These are phyloP conservation scores for Dunaliella primolecta DNA, from an alignment of 139 green algal genomes.

Conservation along the genomic window DNA sequence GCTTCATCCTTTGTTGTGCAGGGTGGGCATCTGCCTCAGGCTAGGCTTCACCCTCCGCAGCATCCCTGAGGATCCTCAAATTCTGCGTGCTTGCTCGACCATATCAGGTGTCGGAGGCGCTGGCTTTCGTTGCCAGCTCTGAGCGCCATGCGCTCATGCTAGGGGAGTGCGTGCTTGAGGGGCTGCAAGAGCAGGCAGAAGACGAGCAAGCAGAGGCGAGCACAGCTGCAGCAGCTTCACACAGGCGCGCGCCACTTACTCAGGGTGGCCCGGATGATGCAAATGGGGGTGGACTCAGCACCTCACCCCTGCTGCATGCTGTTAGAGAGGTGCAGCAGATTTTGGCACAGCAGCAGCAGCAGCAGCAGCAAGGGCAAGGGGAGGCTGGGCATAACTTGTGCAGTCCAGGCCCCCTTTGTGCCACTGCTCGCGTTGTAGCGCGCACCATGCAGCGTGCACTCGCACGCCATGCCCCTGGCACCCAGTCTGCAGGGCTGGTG, in stretches of 20 bases:
- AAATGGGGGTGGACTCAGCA: neutral
- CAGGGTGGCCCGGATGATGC: neutral
- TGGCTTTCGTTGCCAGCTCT: neutral
- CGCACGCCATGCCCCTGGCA: neutral
- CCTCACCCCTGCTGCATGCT: neutral
- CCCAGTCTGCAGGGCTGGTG: neutral
- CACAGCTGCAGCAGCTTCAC: too few species aligned
- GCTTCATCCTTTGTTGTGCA: too few species aligned
- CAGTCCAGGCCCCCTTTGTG: neutral
- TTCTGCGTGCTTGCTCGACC: too few species aligned
- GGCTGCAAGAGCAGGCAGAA: neutral
- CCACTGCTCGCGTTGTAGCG: neutral
- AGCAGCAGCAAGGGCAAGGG: neutral
- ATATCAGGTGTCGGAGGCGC: neutral
- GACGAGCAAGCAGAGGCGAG: neutral
- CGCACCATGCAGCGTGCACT: neutral
- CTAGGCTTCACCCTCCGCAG: too few species aligned
- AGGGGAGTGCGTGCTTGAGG: neutral
- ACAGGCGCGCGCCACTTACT: too few species aligned
- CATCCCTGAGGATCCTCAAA: too few species aligned
- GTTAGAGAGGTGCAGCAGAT: neutral
- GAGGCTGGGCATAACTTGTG: neutral
- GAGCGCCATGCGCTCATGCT: neutral
- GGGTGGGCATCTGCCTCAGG: too few species aligned
- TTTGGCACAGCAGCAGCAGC: neutral